Base-by-base conservation (phyloP, 345 rosid species). In the Eucalyptus albens region DNA sequence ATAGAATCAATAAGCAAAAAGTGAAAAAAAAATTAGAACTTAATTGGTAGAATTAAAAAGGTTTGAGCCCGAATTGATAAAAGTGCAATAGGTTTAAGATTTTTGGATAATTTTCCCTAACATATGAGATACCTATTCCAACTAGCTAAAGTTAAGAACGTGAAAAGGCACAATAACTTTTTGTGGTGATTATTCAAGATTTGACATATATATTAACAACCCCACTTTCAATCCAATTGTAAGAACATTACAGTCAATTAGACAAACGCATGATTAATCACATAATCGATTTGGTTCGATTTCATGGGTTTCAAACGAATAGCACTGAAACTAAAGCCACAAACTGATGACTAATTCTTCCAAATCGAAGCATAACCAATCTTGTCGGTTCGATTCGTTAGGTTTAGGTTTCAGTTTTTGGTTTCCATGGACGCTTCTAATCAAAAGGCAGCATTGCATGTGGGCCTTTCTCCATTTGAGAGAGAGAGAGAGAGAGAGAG, bases 1-100 rank as follows among this genome's bases (percentile, higher is more conserved):
- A 19, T 17, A 53, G 2, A 53, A 53, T 29, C 33, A 62, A 62
- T 4, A 13, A 17, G 17, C 69, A 62, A 62, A 62, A 11, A 1
- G 3, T 62, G 17, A 11, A 13, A 56, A 5, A 11, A 53, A 53
- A 19, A 19, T 29, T 13, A 62, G 15, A 9, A 62, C 17, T 62
- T 7, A 11, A 62, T 62, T 62, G 0, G 1, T 0, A 62, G 0
- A 29, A 62, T 13, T 29, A 27, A 62, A 62, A 62, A 62, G 1
- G 16, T 62, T 62, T 62, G 2, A 62, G 2, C 4, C 4, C 12
- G 4, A 26, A 60, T 60, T 60, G 4, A 14, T 13, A 7, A 2
- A 62, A 62, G 0, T 7, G 33, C 9, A 27, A 27, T 27, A 27
- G 0, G 9, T 14, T 62, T 62, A 62, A 7, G 9, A 4, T 4